Evolutionary conservation across 768 basidiomycete species (phyloP).

Genomic region (Kwoniella sp.): DNA sequence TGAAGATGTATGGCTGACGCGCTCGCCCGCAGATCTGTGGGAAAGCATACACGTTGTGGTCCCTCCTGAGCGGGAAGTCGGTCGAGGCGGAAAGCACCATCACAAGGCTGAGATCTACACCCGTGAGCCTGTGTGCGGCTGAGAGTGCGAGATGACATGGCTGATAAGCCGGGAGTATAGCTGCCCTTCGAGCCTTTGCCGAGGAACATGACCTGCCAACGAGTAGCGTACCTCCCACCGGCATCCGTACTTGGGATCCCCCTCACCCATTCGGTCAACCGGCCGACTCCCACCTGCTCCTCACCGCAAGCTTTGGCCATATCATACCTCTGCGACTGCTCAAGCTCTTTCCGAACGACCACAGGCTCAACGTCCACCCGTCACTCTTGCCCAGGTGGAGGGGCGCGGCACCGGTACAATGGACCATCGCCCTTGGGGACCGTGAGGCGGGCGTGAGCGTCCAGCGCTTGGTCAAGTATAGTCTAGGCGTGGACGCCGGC

Average conservation of each 20-base stretch:
- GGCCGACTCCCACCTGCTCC: constrained; percentile 55
- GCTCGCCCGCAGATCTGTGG: constrained; percentile 67
- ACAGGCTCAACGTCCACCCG: constrained; percentile 81
- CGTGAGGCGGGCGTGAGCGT: constrained; percentile 73
- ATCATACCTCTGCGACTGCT: constrained; percentile 68
- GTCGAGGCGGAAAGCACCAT: constrained; percentile 58
- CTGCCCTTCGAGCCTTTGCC: constrained; percentile 65
- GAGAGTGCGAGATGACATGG: background rate
- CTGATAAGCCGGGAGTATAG: constrained; percentile 50
- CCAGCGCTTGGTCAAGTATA: constrained; percentile 58
- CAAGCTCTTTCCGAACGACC: constrained; percentile 57
- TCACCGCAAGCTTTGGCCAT: constrained; percentile 88
- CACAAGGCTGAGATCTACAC: constrained; percentile 10
- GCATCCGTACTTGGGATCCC: constrained; percentile 63
- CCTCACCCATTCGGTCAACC: constrained; percentile 52
- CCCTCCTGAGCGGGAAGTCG: constrained; percentile 63
- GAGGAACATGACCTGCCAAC: constrained; percentile 58
- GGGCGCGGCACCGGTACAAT: constrained; percentile 89
- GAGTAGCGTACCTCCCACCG: constrained; percentile 60
- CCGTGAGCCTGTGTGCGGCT: background rate
- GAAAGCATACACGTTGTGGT: constrained; percentile 64
- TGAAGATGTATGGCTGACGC: background rate
- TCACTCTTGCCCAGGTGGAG: constrained; percentile 79
- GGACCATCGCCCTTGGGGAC: constrained; percentile 66
- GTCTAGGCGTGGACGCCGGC: constrained; percentile 74